Base-by-base conservation (phyloP, 1,284 basidiomycete species). In the Microbotryum scabiosae region DNA sequence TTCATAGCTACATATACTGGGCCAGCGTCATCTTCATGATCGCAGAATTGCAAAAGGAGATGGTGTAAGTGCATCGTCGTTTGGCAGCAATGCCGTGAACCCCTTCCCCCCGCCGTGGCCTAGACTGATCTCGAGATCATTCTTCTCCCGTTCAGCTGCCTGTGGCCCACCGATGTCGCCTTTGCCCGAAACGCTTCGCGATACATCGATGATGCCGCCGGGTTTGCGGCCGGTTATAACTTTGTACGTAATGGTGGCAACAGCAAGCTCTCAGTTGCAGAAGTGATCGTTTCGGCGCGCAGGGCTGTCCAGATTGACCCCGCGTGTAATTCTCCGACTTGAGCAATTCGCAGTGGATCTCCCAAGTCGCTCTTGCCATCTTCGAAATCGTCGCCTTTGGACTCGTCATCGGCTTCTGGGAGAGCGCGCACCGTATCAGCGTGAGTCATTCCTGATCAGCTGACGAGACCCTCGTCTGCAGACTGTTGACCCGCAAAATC, bases 41-140 rank as follows among this genome's bases (percentile, higher is more conserved):
- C 21, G 64, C 64, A 3, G 51, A 61, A 23, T 58, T 62, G 30
- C 66, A 66, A 46, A 63, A 54, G 20, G 66, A 64, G 50, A 63
- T 66, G 60, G 59, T 63, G 36, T 41, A 41, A 16, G 36, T 41
- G 14, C 36, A 18, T 41, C 36, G 14, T 12, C 12, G 16, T 41
- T 5, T n/a, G n/a, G n/a, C n/a, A n/a, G n/a, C 36, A 41, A 41
- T 41, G 14, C 30, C 30, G 30, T 30, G 12, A 41, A 41, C 9
- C 12, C n/a, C n/a, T n/a, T n/a, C n/a, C n/a, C n/a, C 36, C 5
- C 16, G 36, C 16, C 14, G 30, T 41, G 9, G 5, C 36, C 14
- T 5, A 12, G 16, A 4, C 36, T 41, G 1, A 41, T 18, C 36
- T 41, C 36, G 36, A 41, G 36, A 41, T 2, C 36, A 18, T 41